Evolutionary conservation across 371 early-diverging fungal species (phyloP), one percentile per base, ranked within the genome.

Genomic region (Zancudomyces culisetae): DNA sequence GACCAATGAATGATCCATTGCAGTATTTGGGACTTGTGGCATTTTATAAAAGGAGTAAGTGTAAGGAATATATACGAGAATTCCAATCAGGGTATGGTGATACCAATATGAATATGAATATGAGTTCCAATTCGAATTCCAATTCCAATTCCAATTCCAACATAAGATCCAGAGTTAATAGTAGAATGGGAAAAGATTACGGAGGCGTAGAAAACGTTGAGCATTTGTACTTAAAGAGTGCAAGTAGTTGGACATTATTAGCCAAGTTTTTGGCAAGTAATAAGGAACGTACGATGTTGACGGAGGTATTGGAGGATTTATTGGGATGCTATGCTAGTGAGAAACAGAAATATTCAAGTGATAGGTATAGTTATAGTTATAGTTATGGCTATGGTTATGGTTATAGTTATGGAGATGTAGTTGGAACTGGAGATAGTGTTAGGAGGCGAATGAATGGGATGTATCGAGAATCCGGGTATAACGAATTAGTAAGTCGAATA

Each of bases 1-100:
- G 87, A 1, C 77, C 85, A 0, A 68, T 65, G 18, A 80, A 81
- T 48, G 82, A 86, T 52, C 87, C 85, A 2, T 61, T 86, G 6
- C 70, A 73, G 1, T 60, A 74, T 0, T 22, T 86, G 1, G 66
- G 69, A 0, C 64, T 86, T 6, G 66, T 60, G 30, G 79, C 85
- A 0, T 53, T 76, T 8, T 85, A 85, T 56, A 80, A 81, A 15
- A 61, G 72, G 12, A 63, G 72, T 0, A 64, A 72, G 0, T 64
- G 73, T 35, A 57, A 61, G n/a, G 55, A 63, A 1, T 80, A 77
- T 46, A 47, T 73, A 39, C 78, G 78, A 12, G 59, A 70, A 24
- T 70, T 73, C 39, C n/a, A n/a, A n/a, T n/a, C n/a, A n/a, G n/a
- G n/a, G n/a, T n/a, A n/a, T n/a, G n/a, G n/a, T n/a, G n/a, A n/a